These are phyloP conservation scores for Metarhizium guizhouense DNA, from an alignment of 2,329 filamentous ascomycete species.

Conservation along the genomic window DNA sequence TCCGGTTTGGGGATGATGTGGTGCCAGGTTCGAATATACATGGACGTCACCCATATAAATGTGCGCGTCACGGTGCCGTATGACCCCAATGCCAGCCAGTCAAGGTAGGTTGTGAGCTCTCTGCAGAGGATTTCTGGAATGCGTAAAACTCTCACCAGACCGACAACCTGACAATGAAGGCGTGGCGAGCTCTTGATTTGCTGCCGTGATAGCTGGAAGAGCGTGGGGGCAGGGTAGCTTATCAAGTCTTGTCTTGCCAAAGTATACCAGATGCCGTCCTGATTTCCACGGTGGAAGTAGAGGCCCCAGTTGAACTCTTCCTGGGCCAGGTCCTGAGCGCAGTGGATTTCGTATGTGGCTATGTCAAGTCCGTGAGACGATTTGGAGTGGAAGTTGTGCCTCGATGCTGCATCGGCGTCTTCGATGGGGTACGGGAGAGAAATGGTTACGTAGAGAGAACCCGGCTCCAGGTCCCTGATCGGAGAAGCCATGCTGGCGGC, in stretches of 20 bases:
- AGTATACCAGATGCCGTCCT: slow-evolving; percentile 19
- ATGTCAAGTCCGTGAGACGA: slow-evolving; percentile 8
- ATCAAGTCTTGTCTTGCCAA: not conserved
- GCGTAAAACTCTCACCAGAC: slow-evolving; percentile 19
- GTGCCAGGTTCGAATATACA: slow-evolving; percentile 18
- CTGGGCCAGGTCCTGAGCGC: slow-evolving; percentile 11
- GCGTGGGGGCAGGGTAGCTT: slow-evolving; percentile 1
- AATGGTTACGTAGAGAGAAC: slow-evolving; percentile 7
- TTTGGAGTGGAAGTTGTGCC: not conserved
- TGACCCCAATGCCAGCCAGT: slow-evolving; percentile 20
- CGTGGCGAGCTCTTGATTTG: slow-evolving; percentile 17
- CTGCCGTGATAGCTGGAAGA: slow-evolving; percentile 11
- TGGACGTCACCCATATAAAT: slow-evolving; percentile 21
- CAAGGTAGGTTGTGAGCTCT: slow-evolving; percentile 20
- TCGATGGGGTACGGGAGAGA: not conserved
- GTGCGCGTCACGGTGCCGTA: slow-evolving; percentile 15
- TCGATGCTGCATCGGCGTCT: not conserved
- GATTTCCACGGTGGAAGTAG: slow-evolving; percentile 21
- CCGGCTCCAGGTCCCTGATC: slow-evolving; percentile 4
- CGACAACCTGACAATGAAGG: slow-evolving; percentile 19
- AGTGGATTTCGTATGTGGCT: slow-evolving; percentile 12
- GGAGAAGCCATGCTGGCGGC: not conserved
- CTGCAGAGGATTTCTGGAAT: slow-evolving; percentile 10
- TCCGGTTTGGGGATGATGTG: slow-evolving; percentile 11
- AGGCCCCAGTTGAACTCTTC: slow-evolving; percentile 28